A percentile compares a stretch with the other conserved stretches of the same genome.
Conservation (phyloP, 805 yeast genomes). For the Debaryomyces castellii region DNA sequence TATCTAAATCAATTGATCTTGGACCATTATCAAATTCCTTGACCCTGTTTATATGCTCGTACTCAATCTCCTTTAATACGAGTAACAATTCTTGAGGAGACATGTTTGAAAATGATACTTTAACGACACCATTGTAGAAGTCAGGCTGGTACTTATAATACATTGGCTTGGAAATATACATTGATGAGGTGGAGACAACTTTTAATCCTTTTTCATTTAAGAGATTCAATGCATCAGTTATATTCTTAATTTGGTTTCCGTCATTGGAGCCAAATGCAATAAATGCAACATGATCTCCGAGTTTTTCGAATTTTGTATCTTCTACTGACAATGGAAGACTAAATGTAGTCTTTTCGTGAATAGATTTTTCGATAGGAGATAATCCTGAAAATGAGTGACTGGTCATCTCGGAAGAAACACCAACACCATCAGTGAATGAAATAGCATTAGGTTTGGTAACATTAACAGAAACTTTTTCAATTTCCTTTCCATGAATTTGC, state of each 20-base stretch:
- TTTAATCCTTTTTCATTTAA: conserved; percentile 41
- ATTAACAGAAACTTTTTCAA: conserved; percentile 48
- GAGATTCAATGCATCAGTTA: conserved; percentile 52
- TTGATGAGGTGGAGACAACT: conserved; percentile 65
- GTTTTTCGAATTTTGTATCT: conserved; percentile 5
- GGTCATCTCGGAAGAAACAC: conserved; percentile 66
- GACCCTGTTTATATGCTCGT: conserved; percentile 63
- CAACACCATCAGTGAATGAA: conserved; percentile 84
- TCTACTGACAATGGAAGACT: conserved; percentile 31
- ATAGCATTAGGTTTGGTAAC: conserved; percentile 90
- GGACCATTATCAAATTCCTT: conserved; percentile 91
- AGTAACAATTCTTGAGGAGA: conserved; percentile 63
- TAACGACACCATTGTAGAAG: conserved; percentile 81
- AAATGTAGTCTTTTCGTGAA: conserved; percentile 14
- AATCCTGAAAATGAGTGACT: conserved; percentile 35
- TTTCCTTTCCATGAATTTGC: conserved; percentile 31
- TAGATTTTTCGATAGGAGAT: conserved; percentile 14
- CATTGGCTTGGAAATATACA: conserved; percentile 93
- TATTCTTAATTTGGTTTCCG: conserved; percentile 69
- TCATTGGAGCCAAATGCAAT: conserved; percentile 89
- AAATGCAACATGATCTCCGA: conserved; percentile 52
- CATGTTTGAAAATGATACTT: conserved; percentile 55
- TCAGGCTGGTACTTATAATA: conserved; percentile 76
- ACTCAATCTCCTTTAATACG: conserved; percentile 74
- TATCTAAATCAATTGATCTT: conserved; percentile 85